Evolutionary conservation across 495 filamentous ascomycete species (phyloP).

Genomic region (Articulospora tetracladia): DNA sequence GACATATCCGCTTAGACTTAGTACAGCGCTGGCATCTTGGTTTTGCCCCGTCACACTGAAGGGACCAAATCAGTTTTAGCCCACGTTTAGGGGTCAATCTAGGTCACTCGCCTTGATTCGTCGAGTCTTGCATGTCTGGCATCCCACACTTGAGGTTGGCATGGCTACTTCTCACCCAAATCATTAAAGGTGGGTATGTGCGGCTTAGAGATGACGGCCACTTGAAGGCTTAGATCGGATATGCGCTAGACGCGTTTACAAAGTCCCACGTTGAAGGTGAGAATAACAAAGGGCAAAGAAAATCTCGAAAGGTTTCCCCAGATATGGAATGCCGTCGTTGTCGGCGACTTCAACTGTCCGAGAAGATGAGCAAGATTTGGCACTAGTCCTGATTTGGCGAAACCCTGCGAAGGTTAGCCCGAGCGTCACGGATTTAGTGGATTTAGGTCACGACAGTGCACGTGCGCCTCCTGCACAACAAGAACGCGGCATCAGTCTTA

Average conservation of each 20-base stretch:
- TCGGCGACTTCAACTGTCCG: not conserved
- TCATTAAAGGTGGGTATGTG: no score
- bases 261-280: not conserved
- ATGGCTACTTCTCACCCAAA: not conserved
- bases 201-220: no score
- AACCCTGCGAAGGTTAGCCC: not conserved
- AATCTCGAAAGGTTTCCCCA: not conserved
- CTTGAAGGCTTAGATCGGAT: no score
- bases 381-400: not conserved
- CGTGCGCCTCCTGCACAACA: no score
- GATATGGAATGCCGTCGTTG: not conserved
- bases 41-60: constrained; percentile 26
- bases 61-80: not conserved
- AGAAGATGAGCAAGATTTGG: not conserved
- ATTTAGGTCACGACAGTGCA: no score
- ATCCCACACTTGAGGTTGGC: constrained; percentile 13
- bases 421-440: no score
- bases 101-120: constrained; percentile 27
- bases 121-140: constrained; percentile 25
- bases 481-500: no score
- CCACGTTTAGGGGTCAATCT: not conserved
- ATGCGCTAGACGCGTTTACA: no score
- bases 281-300: not conserved
- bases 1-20: constrained; percentile 23
- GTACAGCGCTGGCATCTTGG: constrained; percentile 26